A percentile compares a stretch with the other conserved stretches of the same genome.
Evolutionary conservation across 768 basidiomycete genomes (phyloP).

Genomic region (Rhodosporidiobolus odoratus): DNA sequence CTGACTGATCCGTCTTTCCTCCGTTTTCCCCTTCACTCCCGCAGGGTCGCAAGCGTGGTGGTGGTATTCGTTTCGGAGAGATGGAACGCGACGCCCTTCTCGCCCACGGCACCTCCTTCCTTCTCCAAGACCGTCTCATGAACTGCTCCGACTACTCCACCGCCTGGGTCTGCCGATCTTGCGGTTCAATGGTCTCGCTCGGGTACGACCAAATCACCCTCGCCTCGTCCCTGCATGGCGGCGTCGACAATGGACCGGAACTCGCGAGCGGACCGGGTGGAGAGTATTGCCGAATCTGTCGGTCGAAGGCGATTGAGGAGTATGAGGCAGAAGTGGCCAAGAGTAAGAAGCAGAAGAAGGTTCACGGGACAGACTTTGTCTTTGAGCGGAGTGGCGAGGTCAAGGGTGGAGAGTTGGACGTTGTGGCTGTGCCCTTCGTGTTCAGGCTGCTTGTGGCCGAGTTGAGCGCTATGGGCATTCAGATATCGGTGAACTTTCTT

Average conservation of each 20-base stretch:
- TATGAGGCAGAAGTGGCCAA: slow-evolving; percentile 58
- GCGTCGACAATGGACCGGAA: slow-evolving; percentile 45
- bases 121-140: slow-evolving; percentile 97
- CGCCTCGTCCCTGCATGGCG: slow-evolving; percentile 47
- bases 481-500: slow-evolving; percentile 61
- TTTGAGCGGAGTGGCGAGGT: slow-evolving; percentile 57
- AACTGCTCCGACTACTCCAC: slow-evolving; percentile 99
- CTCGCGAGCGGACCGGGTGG: slow-evolving; percentile 61
- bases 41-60: slow-evolving; percentile 93
- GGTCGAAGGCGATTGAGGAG: slow-evolving; percentile 62
- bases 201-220: slow-evolving; percentile 85
- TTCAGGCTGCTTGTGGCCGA: slow-evolving; percentile 92
- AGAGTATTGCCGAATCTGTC: slow-evolving; percentile 93
- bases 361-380: slow-evolving; percentile 53
- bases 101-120: slow-evolving; percentile 96
- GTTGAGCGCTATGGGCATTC: slow-evolving; percentile 96
- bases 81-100: slow-evolving; percentile 99
- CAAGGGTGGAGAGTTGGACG: slow-evolving; percentile 80
- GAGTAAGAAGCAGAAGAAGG: slow-evolving; percentile 56
- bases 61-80: slow-evolving; percentile 98
- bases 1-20: not conserved
- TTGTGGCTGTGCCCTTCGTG: slow-evolving; percentile 91
- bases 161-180: slow-evolving; percentile 95
- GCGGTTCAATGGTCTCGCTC: slow-evolving; percentile 89
- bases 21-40: too few species aligned